A percentile compares a stretch with the other conserved stretches of the same genome.
Conservation (phyloP, 2,329 filamentous ascomycete species). For the Fusarium sp. region DNA sequence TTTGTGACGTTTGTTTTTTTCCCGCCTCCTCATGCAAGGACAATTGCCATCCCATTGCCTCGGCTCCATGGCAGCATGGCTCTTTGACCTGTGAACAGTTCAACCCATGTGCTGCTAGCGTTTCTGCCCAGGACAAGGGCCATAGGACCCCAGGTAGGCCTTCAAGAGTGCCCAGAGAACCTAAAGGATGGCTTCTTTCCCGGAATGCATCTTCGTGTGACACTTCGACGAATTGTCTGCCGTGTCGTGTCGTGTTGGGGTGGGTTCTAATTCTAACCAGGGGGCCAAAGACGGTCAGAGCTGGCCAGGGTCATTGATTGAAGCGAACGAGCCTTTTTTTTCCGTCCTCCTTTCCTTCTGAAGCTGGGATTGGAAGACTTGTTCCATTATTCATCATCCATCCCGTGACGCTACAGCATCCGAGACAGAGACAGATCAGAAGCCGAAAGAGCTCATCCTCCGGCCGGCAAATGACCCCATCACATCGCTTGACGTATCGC, state of each 20-base stretch:
- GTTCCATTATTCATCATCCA: background rate
- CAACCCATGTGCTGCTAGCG: slow-evolving; percentile 14
- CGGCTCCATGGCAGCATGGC: background rate
- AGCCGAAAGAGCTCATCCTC: background rate
- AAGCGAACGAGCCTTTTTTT: slow-evolving; percentile 22
- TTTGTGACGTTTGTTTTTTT: slow-evolving; percentile 8
- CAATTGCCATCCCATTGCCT: slow-evolving; percentile 4
- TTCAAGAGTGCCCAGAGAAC: background rate
- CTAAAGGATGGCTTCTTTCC: background rate
- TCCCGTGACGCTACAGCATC: background rate
- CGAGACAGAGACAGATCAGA: background rate
- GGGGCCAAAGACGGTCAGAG: slow-evolving; percentile 7
- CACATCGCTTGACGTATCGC: slow-evolving; percentile 7
- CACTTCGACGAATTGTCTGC: background rate
- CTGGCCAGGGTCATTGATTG: slow-evolving; percentile 13
- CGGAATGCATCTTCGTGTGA: background rate
- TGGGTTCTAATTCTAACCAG: background rate
- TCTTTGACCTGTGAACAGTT: slow-evolving; percentile 14
- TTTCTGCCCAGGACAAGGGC: background rate
- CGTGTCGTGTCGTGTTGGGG: background rate
- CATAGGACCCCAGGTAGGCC: background rate
- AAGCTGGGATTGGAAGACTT: slow-evolving; percentile 1
- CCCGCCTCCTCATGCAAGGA: slow-evolving; percentile 5
- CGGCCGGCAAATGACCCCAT: slow-evolving; percentile 4
- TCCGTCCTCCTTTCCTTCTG: background rate